Conservation (phyloP, 129 eudicot genomes). For the Ambrosia trifida region DNA sequence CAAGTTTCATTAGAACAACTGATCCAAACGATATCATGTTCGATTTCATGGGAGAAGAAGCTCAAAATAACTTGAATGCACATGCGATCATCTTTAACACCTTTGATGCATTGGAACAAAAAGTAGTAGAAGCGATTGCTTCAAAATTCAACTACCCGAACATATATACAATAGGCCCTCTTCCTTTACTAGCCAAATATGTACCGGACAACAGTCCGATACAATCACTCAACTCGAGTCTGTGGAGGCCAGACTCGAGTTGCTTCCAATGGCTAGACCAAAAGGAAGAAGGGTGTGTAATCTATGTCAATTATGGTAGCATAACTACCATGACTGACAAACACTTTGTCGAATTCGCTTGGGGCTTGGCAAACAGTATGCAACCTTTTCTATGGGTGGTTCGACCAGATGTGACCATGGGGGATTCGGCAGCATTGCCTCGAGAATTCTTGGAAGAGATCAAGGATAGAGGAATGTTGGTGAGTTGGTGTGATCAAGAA, state of each 20-base stretch:
- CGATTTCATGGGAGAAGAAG: constrained; percentile 59
- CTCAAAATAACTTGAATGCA: constrained; percentile 47
- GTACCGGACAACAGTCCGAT: constrained; percentile 29
- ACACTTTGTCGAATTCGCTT: constrained; percentile 55
- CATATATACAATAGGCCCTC: constrained; percentile 67
- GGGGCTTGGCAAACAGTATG: constrained; percentile 63
- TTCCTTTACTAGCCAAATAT: constrained; percentile 44
- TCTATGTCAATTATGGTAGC: constrained; percentile 63
- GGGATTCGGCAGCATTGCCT: constrained; percentile 33
- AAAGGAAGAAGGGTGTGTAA: constrained; percentile 38
- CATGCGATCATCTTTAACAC: constrained; percentile 64
- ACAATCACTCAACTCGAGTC: constrained; percentile 44
- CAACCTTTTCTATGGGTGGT: constrained; percentile 54
- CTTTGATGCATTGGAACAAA: constrained; percentile 55
- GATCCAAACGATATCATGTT: constrained; percentile 67
- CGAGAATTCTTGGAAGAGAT: constrained; percentile 43
- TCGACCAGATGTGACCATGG: constrained; percentile 49
- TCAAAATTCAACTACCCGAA: constrained; percentile 46
- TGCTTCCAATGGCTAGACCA: constrained; percentile 62
- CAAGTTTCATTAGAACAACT: constrained; percentile 59
- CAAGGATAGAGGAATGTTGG: constrained; percentile 44
- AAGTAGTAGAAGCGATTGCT: constrained; percentile 41
- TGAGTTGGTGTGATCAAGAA: constrained; percentile 58
- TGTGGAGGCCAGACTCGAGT: constrained; percentile 59
- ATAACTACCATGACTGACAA: constrained; percentile 45